Base-by-base conservation (phyloP, 192 early-diverging fungal species). In the Chytriomyces sp. region DNA sequence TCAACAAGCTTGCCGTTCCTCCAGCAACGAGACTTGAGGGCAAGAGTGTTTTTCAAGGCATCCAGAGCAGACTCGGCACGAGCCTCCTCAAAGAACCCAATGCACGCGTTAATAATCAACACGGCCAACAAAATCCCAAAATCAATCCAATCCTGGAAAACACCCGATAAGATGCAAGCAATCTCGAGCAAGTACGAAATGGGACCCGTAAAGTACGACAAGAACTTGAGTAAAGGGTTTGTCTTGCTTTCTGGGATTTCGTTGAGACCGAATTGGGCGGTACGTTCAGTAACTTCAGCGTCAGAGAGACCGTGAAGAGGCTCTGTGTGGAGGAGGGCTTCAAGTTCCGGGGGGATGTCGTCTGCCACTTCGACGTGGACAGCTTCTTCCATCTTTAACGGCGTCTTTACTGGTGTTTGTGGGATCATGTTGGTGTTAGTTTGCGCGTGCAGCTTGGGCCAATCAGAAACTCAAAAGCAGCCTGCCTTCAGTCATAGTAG, bases 31-130 rank as follows among this genome's bases (percentile, higher is more conserved):
- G 91, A 91, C 82, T 94, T 95, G 62, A 95, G 87, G 45, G 96
- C 96, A 46, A 97, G 89, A 43, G 95, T 97, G 86, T 95, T 93
- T 80, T 95, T 96, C 35, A 97, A 89, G 43, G 96, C 95, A 83
- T 97, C 96, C 77, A 97, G 86, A 57, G 96, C 96, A 16, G 92
- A 92, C 72, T 97, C 95, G 57, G 95, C 95, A 84, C 93, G 93
- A 70, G 94, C 91, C 84, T 97, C 96, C 81, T 97, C 96, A 69
- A 94, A 87, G 76, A 92, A 97, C 80, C 96, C 96, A 80, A 97
- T 96, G 71, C 91, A 86, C 46, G 96, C 96, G 81, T 97, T 97
- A 72, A 88, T 90, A 61, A 96, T 67, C 79, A 97, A 86, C 92
- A 96, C 86, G 60, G 93, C 81, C n/a, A 94, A 78, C 64, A 96